A percentile compares a stretch with the other conserved stretches of the same genome.
Conservation (phyloP, 2,329 filamentous ascomycete genomes). For the Cercospora nicotianae region DNA sequence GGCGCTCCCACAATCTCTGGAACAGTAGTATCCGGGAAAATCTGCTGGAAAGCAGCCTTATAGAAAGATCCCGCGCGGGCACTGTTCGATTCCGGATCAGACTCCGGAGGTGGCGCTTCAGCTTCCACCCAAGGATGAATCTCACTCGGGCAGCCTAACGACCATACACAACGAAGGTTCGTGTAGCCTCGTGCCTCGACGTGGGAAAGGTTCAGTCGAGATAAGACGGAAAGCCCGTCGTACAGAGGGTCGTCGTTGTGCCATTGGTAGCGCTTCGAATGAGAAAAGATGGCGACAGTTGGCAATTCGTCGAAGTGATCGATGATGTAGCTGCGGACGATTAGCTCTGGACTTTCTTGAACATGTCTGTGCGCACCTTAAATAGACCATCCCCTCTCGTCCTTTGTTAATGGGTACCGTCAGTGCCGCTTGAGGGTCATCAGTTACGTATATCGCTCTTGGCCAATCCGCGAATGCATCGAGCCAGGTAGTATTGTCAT, state of each 20-base stretch:
- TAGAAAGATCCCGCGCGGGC: conserved; percentile 52
- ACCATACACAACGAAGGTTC: conserved; percentile 56
- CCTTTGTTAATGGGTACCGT: conserved; percentile 52
- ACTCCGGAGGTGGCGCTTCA: conserved; percentile 31
- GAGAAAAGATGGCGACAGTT: conserved; percentile 58
- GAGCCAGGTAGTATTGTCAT: conserved; percentile 43
- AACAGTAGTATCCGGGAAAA: conserved; percentile 47
- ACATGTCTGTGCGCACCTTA: conserved; percentile 42
- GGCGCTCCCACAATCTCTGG: conserved; percentile 51
- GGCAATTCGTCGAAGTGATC: conserved; percentile 60
- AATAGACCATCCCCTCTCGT: conserved; percentile 52
- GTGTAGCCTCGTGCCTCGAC: conserved; percentile 54
- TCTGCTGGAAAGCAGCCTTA: conserved; percentile 50
- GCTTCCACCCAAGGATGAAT: conserved; percentile 48
- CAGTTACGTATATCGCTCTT: conserved; percentile 47
- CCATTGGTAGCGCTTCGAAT: conserved; percentile 57
- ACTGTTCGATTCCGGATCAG: conserved; percentile 35
- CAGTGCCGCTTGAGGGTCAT: conserved; percentile 41
- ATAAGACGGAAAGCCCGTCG: conserved; percentile 51
- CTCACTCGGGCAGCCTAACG: conserved; percentile 53
- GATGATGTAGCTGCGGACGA: conserved; percentile 44
- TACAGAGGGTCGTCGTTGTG: conserved; percentile 56
- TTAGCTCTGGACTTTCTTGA: not conserved
- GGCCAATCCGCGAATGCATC: conserved; percentile 43
- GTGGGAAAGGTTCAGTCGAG: conserved; percentile 51